Percentiles rank a stretch among this genome's conserved stretches.
Conservation (phyloP, 1,284 basidiomycete genomes). For the Sanghuangporus sanghuang region DNA sequence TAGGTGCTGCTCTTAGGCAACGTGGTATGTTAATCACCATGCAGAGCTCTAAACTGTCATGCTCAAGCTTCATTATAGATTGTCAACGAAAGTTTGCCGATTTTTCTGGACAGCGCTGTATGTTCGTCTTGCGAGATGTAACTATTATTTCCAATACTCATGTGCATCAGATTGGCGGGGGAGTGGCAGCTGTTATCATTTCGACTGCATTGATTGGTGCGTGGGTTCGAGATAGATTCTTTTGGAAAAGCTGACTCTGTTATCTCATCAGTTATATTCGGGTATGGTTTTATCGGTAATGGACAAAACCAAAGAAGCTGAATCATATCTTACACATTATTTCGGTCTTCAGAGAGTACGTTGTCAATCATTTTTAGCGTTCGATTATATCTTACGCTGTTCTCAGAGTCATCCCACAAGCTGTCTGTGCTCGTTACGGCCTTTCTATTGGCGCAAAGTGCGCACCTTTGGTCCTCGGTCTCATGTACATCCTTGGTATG, state of each 20-base stretch:
- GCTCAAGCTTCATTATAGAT: constrained; percentile 41
- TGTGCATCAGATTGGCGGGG: constrained; percentile 66
- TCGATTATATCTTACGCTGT: background rate
- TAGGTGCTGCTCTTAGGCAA: constrained; percentile 80
- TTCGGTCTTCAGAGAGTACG: constrained; percentile 24
- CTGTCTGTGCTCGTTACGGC: constrained; percentile 85
- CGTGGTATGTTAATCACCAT: constrained; percentile 53
- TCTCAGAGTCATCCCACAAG: constrained; percentile 82
- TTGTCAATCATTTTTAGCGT: background rate
- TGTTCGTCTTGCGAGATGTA: constrained; percentile 25
- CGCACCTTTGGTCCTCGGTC: constrained; percentile 70
- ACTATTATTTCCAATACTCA: constrained; percentile 9
- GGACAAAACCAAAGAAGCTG: background rate
- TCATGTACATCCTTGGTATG: constrained; percentile 78
- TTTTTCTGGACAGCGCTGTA: constrained; percentile 88
- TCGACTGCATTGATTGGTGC: constrained; percentile 77
- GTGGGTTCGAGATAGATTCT: background rate
- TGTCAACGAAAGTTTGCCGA: constrained; percentile 89
- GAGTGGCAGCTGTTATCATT: constrained; percentile 77
- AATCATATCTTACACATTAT: background rate
- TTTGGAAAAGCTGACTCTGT: background rate
- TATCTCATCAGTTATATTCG: constrained; percentile 63
- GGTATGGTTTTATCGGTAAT: constrained; percentile 41
- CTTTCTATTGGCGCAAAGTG: constrained; percentile 85
- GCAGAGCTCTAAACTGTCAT: too few relatives aligned